phyloP scores from a whole-genome alignment of 176 grass and related monocot genomes.

The Oryza nivara region DNA sequence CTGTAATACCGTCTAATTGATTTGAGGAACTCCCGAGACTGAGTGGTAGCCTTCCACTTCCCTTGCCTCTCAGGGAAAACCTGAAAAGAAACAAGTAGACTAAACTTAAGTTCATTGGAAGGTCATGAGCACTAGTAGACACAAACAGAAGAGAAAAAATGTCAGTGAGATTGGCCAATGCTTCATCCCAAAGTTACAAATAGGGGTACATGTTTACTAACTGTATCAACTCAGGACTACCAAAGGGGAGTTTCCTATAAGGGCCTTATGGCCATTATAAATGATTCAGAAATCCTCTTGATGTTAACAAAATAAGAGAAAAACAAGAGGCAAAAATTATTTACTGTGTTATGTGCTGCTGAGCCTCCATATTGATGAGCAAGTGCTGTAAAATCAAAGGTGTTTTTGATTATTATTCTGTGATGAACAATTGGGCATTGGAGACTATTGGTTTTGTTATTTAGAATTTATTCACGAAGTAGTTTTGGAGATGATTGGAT shows the following conservation, averaged over 20 bases:
- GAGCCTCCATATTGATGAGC: conserved; percentile 98
- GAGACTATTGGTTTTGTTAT: conserved; percentile 36
- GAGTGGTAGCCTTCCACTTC: conserved; percentile 97
- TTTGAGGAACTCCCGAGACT: conserved; percentile 93
- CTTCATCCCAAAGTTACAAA: not conserved
- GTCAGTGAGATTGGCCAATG: not conserved
- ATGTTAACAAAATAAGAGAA: not conserved
- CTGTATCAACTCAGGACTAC: not conserved
- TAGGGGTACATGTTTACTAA: not conserved
- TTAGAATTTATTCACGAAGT: too few relatives aligned
- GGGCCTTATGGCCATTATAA: conserved; percentile 18
- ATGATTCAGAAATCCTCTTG: conserved; percentile 9
- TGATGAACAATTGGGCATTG: too few relatives aligned
- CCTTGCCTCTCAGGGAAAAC: conserved; percentile 97
- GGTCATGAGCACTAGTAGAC: conserved; percentile 11
- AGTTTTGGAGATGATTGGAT: too few relatives aligned
- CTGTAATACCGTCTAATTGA: conserved; percentile 96
- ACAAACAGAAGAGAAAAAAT: not conserved
- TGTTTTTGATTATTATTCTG: too few relatives aligned
- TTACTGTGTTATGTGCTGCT: conserved; percentile 90
- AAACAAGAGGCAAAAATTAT: conserved; percentile 18
- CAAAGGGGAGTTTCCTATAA: not conserved
- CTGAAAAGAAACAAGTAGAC: conserved; percentile 52
- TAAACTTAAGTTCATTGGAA: conserved; percentile 20
- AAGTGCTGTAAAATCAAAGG: conserved; percentile 66